Evolutionary conservation across 805 yeast genomes (phyloP).

Genomic region (Saccharomycopsis babjevae): DNA sequence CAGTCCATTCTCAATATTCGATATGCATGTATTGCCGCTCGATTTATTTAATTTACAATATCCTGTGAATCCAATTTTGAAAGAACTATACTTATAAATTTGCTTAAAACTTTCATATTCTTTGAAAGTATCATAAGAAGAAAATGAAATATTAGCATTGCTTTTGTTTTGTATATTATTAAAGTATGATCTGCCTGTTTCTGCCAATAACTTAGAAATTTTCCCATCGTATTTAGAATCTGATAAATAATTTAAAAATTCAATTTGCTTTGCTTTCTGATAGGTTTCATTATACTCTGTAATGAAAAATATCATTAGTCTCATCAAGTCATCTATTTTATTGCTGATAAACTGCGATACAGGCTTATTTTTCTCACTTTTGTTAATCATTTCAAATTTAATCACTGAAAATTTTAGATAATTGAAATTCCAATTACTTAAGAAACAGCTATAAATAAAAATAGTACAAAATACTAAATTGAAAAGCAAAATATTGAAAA

Average conservation of each 20-base stretch:
- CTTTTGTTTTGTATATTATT: not conserved
- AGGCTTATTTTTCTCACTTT: not conserved
- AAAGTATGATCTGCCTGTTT: not conserved
- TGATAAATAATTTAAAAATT: not conserved
- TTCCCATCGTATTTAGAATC: not conserved
- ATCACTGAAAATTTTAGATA: not conserved
- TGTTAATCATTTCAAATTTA: not conserved
- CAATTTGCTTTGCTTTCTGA: not conserved
- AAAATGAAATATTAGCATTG: not conserved
- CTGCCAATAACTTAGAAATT: not conserved
- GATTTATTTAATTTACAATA: slow-evolving; percentile 24
- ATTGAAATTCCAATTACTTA: not conserved
- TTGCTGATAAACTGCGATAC: not conserved
- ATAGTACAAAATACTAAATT: not conserved
- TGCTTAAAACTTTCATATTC: not conserved
- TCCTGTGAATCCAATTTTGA: slow-evolving; percentile 26
- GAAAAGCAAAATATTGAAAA: not conserved
- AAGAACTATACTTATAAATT: slow-evolving; percentile 24
- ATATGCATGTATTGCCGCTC: slow-evolving; percentile 12
- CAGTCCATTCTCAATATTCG: slow-evolving; percentile 25
- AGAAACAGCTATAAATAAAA: not conserved
- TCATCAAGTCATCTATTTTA: not conserved
- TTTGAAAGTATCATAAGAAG: not conserved
- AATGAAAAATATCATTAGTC: not conserved
- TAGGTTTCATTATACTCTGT: not conserved